Evolutionary conservation across 176 grass and related monocot genomes (phyloP).

Genomic region (Musa schizocarpa): DNA sequence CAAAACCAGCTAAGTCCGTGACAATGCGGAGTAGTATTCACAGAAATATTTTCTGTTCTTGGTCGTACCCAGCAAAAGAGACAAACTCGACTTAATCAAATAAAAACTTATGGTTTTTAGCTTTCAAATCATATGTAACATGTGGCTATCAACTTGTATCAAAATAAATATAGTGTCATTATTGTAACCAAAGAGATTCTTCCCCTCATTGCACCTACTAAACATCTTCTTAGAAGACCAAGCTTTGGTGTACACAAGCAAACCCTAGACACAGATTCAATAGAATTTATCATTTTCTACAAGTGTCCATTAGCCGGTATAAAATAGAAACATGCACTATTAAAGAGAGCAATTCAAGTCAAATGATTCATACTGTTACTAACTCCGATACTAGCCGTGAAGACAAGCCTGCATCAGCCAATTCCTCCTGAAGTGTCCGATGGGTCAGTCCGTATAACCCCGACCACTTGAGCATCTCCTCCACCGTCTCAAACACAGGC

Average conservation of each 20-base stretch:
- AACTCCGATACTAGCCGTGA: conserved; percentile 54
- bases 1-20: no score
- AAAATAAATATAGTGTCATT: background rate
- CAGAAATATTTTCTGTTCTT: no score
- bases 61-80: no score
- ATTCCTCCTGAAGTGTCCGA: conserved; percentile 63
- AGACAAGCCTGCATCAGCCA: conserved; percentile 49
- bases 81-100: no score
- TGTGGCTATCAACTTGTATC: no score
- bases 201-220: background rate
- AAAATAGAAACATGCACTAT: conserved; percentile 2
- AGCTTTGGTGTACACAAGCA: background rate
- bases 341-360: background rate
- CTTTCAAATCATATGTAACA: no score
- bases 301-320: background rate
- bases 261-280: background rate
- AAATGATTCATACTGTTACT: conserved; percentile 44
- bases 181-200: background rate
- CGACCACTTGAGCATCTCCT: conserved; percentile 91
- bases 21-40: no score
- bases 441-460: conserved; percentile 50
- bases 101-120: no score
- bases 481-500: conserved; percentile 61
- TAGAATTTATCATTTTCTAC: background rate
- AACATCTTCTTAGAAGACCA: background rate